phyloP scores from a whole-genome alignment of 1,139 yeast genomes.

The Sugiyamaella neomexicana region DNA sequence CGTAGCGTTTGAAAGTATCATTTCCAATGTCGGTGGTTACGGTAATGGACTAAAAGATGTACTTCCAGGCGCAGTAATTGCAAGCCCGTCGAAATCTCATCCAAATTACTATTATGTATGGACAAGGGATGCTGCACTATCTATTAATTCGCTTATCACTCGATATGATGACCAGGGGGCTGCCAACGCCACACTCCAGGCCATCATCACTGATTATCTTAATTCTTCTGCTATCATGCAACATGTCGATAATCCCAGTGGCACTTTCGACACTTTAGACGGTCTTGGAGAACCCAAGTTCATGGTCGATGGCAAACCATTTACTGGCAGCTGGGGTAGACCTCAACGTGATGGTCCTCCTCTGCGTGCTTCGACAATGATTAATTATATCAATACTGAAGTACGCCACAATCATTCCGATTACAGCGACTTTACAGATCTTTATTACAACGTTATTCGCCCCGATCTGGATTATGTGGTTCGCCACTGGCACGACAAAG shows the following conservation, averaged over 20 bases:
- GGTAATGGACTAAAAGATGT: constrained; percentile 45
- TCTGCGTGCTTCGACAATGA: constrained; percentile 64
- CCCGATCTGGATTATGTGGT: constrained; percentile 70
- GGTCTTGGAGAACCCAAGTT: constrained; percentile 93
- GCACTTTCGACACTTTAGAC: constrained; percentile 50
- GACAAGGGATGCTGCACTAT: constrained; percentile 87
- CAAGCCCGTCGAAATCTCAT: constrained; percentile 66
- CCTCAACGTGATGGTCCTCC: constrained; percentile 98
- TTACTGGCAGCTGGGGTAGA: constrained; percentile 77
- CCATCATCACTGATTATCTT: constrained; percentile 58
- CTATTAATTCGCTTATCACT: constrained; percentile 64
- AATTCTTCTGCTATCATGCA: constrained; percentile 60
- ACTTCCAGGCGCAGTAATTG: constrained; percentile 70
- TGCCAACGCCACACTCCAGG: constrained; percentile 38
- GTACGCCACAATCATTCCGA: constrained; percentile 35
- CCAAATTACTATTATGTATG: constrained; percentile 82
- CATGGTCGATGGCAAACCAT: constrained; percentile 61
- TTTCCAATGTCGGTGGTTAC: constrained; percentile 64
- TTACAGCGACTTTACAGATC: constrained; percentile 26
- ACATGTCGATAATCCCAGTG: constrained; percentile 66
- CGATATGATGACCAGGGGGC: constrained; percentile 46
- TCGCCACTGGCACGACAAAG: constrained; percentile 59
- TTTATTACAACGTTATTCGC: constrained; percentile 50
- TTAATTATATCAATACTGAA: constrained; percentile 54
- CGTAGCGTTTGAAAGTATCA: constrained; percentile 54